phyloP scores from a whole-genome alignment of 352 stramenopile genomes.

The Globisporangium cylindrosporum region DNA sequence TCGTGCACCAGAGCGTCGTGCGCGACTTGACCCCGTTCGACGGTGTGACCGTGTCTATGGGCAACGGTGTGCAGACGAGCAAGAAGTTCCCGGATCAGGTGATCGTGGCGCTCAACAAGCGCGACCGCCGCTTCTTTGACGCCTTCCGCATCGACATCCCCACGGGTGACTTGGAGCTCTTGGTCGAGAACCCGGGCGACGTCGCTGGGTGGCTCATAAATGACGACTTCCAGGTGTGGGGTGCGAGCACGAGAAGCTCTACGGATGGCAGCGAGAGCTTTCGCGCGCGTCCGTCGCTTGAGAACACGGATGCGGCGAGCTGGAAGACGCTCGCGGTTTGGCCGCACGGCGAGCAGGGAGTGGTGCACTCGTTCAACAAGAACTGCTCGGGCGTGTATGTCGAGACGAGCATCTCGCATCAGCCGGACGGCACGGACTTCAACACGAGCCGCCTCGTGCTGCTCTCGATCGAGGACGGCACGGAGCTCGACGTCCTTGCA shows the following conservation, averaged over 20 bases:
- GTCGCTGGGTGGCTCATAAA: slow-evolving; percentile 27
- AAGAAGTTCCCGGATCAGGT: slow-evolving; percentile 30
- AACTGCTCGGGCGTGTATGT: slow-evolving; percentile 33
- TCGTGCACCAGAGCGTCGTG: slow-evolving; percentile 22
- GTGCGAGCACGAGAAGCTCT: slow-evolving; percentile 6
- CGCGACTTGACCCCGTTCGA: slow-evolving; percentile 41
- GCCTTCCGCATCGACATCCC: slow-evolving; percentile 27
- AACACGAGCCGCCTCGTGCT: slow-evolving; percentile 42
- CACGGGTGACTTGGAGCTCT: slow-evolving; percentile 24
- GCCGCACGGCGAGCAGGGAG: slow-evolving; percentile 32
- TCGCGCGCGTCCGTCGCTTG: slow-evolving; percentile 20
- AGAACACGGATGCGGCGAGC: slow-evolving; percentile 17
- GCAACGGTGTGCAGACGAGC: slow-evolving; percentile 24
- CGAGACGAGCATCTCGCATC: slow-evolving; percentile 36
- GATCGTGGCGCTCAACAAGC: slow-evolving; percentile 36
- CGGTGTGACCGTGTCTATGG: slow-evolving; percentile 25
- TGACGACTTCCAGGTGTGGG: slow-evolving; percentile 32
- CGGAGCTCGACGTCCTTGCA: slow-evolving; percentile 28
- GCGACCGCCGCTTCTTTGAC: slow-evolving; percentile 33
- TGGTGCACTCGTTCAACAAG: slow-evolving; percentile 26
- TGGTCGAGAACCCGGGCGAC: slow-evolving; percentile 32
- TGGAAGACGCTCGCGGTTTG: slow-evolving; percentile 38
- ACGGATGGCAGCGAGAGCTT: slow-evolving; percentile 28
- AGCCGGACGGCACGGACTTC: slow-evolving; percentile 8
- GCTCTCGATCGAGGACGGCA: slow-evolving; percentile 33